Evolutionary conservation across 176 grass and related monocot species (phyloP).

Genomic region (Oryza meridionalis): DNA sequence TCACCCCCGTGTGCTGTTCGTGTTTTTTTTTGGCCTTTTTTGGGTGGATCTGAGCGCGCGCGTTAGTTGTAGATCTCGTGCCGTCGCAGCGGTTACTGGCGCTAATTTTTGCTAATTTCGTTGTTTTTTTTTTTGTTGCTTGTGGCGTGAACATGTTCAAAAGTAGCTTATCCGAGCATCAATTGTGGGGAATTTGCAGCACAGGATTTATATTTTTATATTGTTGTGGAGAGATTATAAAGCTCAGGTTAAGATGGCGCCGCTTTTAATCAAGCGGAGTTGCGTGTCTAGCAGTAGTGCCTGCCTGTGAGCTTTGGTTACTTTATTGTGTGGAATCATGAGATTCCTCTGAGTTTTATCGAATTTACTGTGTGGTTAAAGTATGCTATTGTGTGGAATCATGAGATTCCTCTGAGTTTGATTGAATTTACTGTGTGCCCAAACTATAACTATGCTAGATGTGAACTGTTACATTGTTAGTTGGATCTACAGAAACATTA

Average conservation of each 20-base stretch:
- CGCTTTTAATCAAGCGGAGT: not conserved
- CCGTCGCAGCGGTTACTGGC: not conserved
- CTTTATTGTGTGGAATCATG: conserved; percentile 6
- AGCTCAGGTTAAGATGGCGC: not conserved
- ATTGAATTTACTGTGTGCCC: not conserved
- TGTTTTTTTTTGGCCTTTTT: not conserved
- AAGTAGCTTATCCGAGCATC: not conserved
- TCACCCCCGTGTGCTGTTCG: not conserved
- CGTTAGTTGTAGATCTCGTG: conserved; percentile 15
- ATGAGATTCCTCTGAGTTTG: not conserved
- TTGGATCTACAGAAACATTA: conserved; percentile 39
- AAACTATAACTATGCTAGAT: not conserved
- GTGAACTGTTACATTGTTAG: not conserved
- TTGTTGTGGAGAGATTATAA: not conserved
- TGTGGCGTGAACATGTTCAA: not conserved
- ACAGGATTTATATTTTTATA: not conserved
- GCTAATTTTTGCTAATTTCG: not conserved
- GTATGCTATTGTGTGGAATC: not conserved
- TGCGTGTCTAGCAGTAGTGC: not conserved
- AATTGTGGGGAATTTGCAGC: not conserved
- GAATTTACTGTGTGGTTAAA: not conserved
- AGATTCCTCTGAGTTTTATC: not conserved
- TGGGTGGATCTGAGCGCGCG: conserved; percentile 3
- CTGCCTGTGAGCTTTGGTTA: conserved; percentile 12
- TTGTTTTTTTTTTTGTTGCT: conserved; percentile 40